Evolutionary conservation across 805 yeast genomes (phyloP).

Genomic region (Ogataea haglerorum): DNA sequence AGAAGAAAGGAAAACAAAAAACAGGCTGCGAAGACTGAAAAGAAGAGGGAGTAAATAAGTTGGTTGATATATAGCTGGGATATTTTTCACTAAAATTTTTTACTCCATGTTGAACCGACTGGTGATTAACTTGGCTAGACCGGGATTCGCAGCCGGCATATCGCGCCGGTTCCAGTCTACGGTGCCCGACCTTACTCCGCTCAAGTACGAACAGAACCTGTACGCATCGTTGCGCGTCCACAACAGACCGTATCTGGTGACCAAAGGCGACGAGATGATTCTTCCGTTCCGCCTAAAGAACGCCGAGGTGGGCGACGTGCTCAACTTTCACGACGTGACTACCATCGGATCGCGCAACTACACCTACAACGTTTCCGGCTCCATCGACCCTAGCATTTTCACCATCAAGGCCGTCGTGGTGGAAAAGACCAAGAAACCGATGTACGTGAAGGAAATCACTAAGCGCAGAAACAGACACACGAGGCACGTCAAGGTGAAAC

Average conservation of each 20-base stretch:
- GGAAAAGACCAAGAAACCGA: constrained; percentile 83
- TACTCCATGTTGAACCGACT: constrained; percentile 7
- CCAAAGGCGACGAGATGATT: constrained; percentile 82
- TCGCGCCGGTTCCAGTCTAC: constrained; percentile 6
- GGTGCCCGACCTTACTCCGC: constrained; percentile 49
- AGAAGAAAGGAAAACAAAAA: constrained; percentile 70
- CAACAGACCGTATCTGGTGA: constrained; percentile 81
- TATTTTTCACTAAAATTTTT: constrained; percentile 3
- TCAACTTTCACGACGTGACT: constrained; percentile 69
- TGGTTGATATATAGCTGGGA: background rate
- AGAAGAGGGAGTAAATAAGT: constrained; percentile 6
- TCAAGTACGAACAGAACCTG: constrained; percentile 63
- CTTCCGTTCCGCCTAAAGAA: constrained; percentile 76
- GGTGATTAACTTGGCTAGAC: constrained; percentile 2
- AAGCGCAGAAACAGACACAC: constrained; percentile 78
- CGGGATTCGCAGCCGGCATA: background rate
- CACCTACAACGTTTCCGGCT: constrained; percentile 52
- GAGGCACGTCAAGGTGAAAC: constrained; percentile 63
- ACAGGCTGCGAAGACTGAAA: constrained; percentile 2
- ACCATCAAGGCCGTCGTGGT: constrained; percentile 71
- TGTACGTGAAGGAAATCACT: constrained; percentile 67
- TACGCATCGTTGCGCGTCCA: constrained; percentile 84
- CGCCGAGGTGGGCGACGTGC: constrained; percentile 80
- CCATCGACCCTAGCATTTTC: constrained; percentile 52
- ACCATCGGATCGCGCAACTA: constrained; percentile 83